Conservation (phyloP, 1,139 yeast species). For the Lodderomyces pseudojiufengensis region DNA sequence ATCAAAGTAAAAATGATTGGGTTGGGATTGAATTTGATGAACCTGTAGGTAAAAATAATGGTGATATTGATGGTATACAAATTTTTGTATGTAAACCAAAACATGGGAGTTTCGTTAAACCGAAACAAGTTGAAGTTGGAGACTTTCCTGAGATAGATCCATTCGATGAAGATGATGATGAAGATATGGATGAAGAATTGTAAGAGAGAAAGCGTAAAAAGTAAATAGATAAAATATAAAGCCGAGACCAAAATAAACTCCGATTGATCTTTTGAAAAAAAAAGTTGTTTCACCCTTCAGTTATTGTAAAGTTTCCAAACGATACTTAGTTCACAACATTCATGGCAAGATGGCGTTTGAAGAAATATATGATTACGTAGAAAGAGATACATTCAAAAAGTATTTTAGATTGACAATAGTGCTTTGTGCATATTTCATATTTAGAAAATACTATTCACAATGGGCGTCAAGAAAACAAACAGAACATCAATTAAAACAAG, state of each 20-base stretch:
- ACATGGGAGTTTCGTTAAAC: constrained; percentile 52
- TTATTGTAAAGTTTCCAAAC: no score
- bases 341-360: constrained; percentile 20
- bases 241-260: no score
- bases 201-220: background rate
- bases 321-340: background rate
- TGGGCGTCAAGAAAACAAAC: constrained; percentile 52
- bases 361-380: constrained; percentile 35
- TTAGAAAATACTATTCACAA: constrained; percentile 35
- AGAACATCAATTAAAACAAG: constrained; percentile 46
- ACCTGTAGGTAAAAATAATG: constrained; percentile 46
- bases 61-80: constrained; percentile 31
- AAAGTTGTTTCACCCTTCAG: no score
- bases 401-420: constrained; percentile 36
- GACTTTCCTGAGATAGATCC: constrained; percentile 47
- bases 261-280: no score
- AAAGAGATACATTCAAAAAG: constrained; percentile 31
- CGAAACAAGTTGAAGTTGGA: constrained; percentile 49
- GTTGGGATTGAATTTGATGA: constrained; percentile 49
- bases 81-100: constrained; percentile 34
- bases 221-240: background rate
- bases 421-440: constrained; percentile 34
- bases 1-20: constrained; percentile 43
- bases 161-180: constrained; percentile 35
- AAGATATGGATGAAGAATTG: constrained; percentile 11